These are phyloP conservation scores for Phytopythium delawarense DNA, from an alignment of 352 stramenopile genomes.

Conservation along the genomic window DNA sequence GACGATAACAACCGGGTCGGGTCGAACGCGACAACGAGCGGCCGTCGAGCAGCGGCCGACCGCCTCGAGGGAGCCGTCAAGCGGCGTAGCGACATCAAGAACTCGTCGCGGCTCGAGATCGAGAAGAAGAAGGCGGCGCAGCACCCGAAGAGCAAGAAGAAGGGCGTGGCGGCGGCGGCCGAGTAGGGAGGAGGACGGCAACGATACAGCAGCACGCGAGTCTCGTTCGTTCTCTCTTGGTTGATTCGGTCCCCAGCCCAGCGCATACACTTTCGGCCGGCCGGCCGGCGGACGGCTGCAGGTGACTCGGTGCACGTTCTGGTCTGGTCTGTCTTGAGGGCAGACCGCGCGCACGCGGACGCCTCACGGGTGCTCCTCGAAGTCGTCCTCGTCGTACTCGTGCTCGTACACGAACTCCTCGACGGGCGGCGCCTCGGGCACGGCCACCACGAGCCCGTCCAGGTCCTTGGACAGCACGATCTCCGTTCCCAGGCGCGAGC, in stretches of 20 bases:
- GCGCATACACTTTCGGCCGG: conserved; percentile 2
- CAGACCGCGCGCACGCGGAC: neutral
- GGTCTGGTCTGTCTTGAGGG: neutral
- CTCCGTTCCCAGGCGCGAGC: conserved; percentile 83
- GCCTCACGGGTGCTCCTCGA: conserved; percentile 46
- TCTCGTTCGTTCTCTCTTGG: conserved; percentile 3
- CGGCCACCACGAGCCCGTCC: conserved; percentile 84
- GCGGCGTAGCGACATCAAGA: conserved; percentile 63
- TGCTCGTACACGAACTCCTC: conserved; percentile 85
- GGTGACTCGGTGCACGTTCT: neutral
- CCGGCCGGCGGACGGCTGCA: neutral
- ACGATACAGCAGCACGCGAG: neutral
- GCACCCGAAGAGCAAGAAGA: conserved; percentile 41
- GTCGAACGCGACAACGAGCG: neutral
- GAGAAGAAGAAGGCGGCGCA: conserved; percentile 54
- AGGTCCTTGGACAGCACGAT: conserved; percentile 85
- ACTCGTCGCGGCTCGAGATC: conserved; percentile 47
- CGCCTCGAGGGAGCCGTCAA: conserved; percentile 23
- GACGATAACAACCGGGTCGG: conserved; percentile 7
- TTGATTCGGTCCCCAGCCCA: neutral
- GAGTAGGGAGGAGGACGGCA: neutral
- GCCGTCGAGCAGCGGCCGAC: neutral
- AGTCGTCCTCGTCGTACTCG: conserved; percentile 82
- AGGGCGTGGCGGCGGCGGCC: conserved; percentile 4
- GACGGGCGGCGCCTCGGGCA: conserved; percentile 78